Percentiles rank a stretch among this genome's conserved stretches.
phyloP scores from a whole-genome alignment of 306 rosid species.

The Trichosanthes truncata region DNA sequence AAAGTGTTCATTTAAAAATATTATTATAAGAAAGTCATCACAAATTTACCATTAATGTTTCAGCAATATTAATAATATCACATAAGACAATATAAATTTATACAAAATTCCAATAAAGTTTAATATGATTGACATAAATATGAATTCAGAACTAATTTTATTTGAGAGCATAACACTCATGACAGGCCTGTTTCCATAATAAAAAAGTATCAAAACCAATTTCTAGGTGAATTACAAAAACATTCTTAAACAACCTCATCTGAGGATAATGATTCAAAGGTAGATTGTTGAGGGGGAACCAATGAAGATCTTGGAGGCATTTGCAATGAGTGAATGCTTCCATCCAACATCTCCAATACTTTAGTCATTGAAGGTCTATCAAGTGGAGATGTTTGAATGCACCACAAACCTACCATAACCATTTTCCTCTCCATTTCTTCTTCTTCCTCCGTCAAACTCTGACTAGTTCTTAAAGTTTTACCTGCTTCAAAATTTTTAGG shows the following conservation, averaged over 20 bases:
- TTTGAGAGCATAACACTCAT: no score
- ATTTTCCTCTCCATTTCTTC: not conserved
- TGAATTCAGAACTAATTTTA: no score
- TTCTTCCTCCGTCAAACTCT: not conserved
- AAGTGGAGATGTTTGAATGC: not conserved
- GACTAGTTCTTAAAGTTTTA: not conserved
- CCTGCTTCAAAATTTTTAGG: slow-evolving; percentile 2
- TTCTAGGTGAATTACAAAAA: not conserved
- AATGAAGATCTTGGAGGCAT: slow-evolving; percentile 1
- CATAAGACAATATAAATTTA: no score
- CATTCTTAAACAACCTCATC: not conserved
- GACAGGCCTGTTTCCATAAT: no score
- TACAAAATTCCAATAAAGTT: no score
- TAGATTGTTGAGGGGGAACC: not conserved
- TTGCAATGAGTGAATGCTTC: not conserved
- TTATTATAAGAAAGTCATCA: no score
- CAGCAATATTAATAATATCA: no score
- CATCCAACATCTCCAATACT: slow-evolving; percentile 9
- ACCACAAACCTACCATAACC: not conserved
- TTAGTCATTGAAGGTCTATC: not conserved
- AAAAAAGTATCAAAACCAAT: no score
- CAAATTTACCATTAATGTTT: no score
- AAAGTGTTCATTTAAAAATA: no score
- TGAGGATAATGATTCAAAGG: not conserved
- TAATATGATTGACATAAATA: no score